Base-by-base conservation (phyloP, 352 stramenopile genomes). In the Phytophthora pluvialis region DNA sequence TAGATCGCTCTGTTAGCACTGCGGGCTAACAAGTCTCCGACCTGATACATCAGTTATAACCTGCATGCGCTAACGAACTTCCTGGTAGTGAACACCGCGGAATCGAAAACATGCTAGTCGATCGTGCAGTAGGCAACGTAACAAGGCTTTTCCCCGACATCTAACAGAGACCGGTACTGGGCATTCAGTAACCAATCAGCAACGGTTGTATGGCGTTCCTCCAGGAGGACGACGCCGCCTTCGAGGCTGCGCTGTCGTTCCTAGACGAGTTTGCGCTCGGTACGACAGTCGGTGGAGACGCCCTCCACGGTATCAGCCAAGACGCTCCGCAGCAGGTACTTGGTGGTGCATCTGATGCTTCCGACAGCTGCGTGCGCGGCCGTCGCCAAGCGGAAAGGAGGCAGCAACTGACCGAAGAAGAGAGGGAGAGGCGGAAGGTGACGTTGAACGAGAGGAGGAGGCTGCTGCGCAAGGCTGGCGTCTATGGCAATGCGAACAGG, bases 401-500 rank as follows among this genome's bases (percentile, higher is more conserved):
- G 33, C 25, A 36, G 3, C 25, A 16, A 21, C 9, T 58, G 13
- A 60, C 39, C 21, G 48, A 48, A 5, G 49, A 67, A 29, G 40
- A 62, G 26, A 66, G 62, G 18, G 33, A 66, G 57, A 36, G 31
- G 16, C 39, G 49, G 9, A 52, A 25, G 11, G 28, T 18, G 3
- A 39, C 57, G 42, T 28, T 62, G 18, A 71, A 70, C 13, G 38
- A 59, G 48, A 67, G 16, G 44, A 68, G 57, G 55, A 71, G 49
- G 44, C 35, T 60, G 26, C 50, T 60, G 15, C 54, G 56, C 0
- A 66, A 52, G 31, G 50, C 61, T 32, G 49, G 59, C 4, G 38
- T 70, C 1, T 77, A 73, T 44, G 62, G 49, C 29, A 46, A 77
- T 32, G 64, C 72, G 15, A 79, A 79, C 43, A 54, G 43, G 32